Evolutionary conservation across 495 filamentous ascomycete species (phyloP).

Genomic region (Extremus antarcticus): DNA sequence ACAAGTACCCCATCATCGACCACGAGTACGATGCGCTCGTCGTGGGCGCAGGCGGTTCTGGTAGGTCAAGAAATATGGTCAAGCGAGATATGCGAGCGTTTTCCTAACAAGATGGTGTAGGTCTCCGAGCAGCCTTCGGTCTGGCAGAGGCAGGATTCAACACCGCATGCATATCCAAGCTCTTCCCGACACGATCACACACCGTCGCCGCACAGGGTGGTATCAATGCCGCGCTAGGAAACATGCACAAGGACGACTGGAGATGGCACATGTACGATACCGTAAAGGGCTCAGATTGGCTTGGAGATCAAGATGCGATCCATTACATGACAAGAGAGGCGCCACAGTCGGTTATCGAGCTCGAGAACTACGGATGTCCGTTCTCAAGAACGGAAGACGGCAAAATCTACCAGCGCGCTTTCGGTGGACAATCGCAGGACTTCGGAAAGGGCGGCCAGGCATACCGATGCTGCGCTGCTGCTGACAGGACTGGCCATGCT

Average conservation of each 20-base stretch:
- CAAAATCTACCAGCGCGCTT: slow-evolving; percentile 95
- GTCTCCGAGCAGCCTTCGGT: slow-evolving; percentile 92
- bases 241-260: slow-evolving; percentile 93
- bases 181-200: slow-evolving; percentile 92
- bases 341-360: slow-evolving; percentile 79
- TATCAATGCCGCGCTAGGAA: slow-evolving; percentile 94
- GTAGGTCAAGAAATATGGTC: not conserved
- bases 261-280: slow-evolving; percentile 99
- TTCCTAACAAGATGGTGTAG: not conserved
- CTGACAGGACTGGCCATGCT: slow-evolving; percentile 93
- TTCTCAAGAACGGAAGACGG: slow-evolving; percentile 97
- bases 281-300: slow-evolving; percentile 97
- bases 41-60: slow-evolving; percentile 88
- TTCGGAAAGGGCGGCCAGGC: slow-evolving; percentile 95
- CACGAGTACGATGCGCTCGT: slow-evolving; percentile 59
- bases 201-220: slow-evolving; percentile 92
- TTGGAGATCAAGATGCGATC: slow-evolving; percentile 98
- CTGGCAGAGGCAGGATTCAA: slow-evolving; percentile 97
- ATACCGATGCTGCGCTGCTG: slow-evolving; percentile 90
- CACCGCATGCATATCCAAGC: slow-evolving; percentile 95
- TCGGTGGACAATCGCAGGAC: slow-evolving; percentile 91
- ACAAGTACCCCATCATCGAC: slow-evolving; percentile 29
- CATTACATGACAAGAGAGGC: slow-evolving; percentile 99
- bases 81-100: no score
- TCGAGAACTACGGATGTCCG: slow-evolving; percentile 96